These are phyloP conservation scores for Zizania latifolia DNA, from an alignment of 176 grass and related monocot genomes.

Conservation along the genomic window DNA sequence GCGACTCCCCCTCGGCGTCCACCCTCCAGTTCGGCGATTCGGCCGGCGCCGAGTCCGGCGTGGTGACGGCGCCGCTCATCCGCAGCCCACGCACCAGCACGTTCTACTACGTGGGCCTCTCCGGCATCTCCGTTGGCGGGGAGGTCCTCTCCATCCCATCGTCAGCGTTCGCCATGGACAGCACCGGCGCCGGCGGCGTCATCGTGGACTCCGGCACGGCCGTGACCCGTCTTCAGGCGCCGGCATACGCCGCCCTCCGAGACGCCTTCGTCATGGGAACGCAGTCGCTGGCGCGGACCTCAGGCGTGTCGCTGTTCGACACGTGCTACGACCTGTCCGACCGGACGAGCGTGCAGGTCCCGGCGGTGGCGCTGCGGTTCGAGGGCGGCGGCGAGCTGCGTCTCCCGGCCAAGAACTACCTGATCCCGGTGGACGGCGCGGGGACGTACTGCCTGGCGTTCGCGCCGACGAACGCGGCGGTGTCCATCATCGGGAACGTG, in stretches of 20 bases:
- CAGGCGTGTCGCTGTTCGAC: slow-evolving; percentile 75
- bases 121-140: slow-evolving; percentile 68
- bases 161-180: slow-evolving; percentile 64
- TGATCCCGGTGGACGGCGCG: slow-evolving; percentile 63
- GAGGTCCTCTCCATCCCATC: slow-evolving; percentile 45
- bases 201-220: slow-evolving; percentile 96
- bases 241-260: slow-evolving; percentile 50
- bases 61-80: slow-evolving; percentile 51
- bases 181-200: slow-evolving; percentile 52
- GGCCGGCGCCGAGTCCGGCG: not conserved
- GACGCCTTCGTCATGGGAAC: slow-evolving; percentile 60
- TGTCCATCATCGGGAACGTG: slow-evolving; percentile 96
- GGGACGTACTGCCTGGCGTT: slow-evolving; percentile 94
- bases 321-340: slow-evolving; percentile 92
- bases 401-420: slow-evolving; percentile 90
- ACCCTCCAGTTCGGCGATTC: slow-evolving; percentile 54
- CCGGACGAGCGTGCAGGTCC: slow-evolving; percentile 68
- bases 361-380: slow-evolving; percentile 68
- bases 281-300: slow-evolving; percentile 8
- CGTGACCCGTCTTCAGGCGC: slow-evolving; percentile 41
- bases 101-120: slow-evolving; percentile 76
- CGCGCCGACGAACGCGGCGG: slow-evolving; percentile 49
- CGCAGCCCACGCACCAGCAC: slow-evolving; percentile 51
- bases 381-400: slow-evolving; percentile 45
- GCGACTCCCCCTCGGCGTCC: slow-evolving; percentile 71